Percentiles rank a stretch among this genome's conserved stretches.
Evolutionary conservation across 805 yeast genomes (phyloP).

Genomic region (Pichia thaimueangensis): DNA sequence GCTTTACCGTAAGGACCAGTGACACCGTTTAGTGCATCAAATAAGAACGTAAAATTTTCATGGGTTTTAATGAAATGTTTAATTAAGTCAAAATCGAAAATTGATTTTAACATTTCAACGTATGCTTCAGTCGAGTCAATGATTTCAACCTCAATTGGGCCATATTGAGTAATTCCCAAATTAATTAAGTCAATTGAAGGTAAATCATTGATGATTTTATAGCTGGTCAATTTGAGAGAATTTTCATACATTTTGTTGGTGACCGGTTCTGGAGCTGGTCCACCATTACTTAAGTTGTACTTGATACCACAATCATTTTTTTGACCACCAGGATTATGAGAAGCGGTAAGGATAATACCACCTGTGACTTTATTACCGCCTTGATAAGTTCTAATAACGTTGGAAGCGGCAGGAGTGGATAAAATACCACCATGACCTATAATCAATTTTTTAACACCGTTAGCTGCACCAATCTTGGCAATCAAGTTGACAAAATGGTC

Average conservation of each 20-base stretch:
- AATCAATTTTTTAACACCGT: constrained; percentile 79
- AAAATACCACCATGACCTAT: constrained; percentile 84
- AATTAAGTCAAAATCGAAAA: constrained; percentile 83
- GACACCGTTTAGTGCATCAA: constrained; percentile 90
- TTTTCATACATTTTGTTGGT: constrained; percentile 79
- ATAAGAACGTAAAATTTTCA: constrained; percentile 63
- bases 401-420: constrained; percentile 96
- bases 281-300: constrained; percentile 92
- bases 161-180: constrained; percentile 47
- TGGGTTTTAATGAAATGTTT: constrained; percentile 54
- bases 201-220: constrained; percentile 52
- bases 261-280: constrained; percentile 95
- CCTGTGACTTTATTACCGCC: constrained; percentile 56
- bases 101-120: constrained; percentile 68
- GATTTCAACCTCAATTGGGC: constrained; percentile 67
- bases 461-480: constrained; percentile 80
- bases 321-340: constrained; percentile 98
- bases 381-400: constrained; percentile 66
- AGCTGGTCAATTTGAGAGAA: constrained; percentile 51
- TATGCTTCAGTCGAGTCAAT: constrained; percentile 79
- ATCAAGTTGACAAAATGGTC: constrained; percentile 74
- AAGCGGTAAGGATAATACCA: constrained; percentile 92
- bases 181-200: constrained; percentile 58
- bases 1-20: constrained; percentile 94
- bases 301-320: constrained; percentile 88